Evolutionary conservation across 352 stramenopile genomes (phyloP), one percentile per base, ranked within the genome.

Genomic region (Labyrinthula sp.): DNA sequence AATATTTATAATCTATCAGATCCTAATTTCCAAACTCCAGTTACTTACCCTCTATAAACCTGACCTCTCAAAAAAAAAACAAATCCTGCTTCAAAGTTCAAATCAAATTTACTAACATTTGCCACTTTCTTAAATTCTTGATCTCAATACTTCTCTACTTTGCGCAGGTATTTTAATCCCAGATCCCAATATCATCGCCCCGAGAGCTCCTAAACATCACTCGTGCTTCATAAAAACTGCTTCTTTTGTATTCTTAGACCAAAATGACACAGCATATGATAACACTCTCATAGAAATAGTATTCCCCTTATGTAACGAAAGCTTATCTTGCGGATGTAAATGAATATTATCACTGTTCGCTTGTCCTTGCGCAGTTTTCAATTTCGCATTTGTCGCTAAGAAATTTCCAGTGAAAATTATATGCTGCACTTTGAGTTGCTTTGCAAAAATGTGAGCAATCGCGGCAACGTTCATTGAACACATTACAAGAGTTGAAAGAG

Each of bases 391-490:
- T 36, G 21, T 5, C 6, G 41, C 41, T 12, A 49, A 2, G 23
- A 49, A 49, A 21, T 21, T 34, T 6, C 41, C 41, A 6, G 41
- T 49, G 20, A 49, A 49, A 10, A 49, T 36, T 7, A 49, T 49
- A 26, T 49, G 41, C 4, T 14, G 28, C 20, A 36, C 33, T 9
- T 26, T 26, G 7, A 23, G 28, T 3, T 15, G 23, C 33, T 49
- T 49, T 21, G 41, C 41, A 24, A 48, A 36, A 9, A 49, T 18
- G 33, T 49, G 41, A 8, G 41, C 41, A n/a, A 49, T 23, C 15
- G 41, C 41, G 8, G 41, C 41, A 12, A 49, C 41, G 33, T 49
- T 49, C 41, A 49, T 49, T 23, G n/a, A 48, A 36, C 28, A 47
- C 41, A 49, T 49, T 3, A 49, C 33, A 5, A 49, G 34, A 15